phyloP scores from a whole-genome alignment of 2,329 filamentous ascomycete genomes.

The Ramularia collo-cygni region DNA sequence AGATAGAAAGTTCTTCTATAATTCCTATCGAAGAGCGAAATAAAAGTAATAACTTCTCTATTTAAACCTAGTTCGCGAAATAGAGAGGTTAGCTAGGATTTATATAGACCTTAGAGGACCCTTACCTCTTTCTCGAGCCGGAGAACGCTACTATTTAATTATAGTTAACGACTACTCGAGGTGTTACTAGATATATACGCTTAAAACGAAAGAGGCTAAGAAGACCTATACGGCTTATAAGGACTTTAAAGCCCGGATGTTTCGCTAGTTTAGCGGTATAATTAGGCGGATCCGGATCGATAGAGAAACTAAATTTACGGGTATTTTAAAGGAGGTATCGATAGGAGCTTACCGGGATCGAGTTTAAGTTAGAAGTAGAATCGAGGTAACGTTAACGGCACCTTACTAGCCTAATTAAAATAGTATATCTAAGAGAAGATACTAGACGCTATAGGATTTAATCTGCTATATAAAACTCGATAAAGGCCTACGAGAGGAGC shows the following conservation, averaged over 20 bases:
- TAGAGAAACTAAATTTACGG: not conserved
- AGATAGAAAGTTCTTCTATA: conserved; percentile 2
- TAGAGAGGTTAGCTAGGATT: not conserved
- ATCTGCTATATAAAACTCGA: conserved; percentile 3
- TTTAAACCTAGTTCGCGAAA: not conserved
- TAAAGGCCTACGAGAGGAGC: not conserved
- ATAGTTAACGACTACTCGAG: not conserved
- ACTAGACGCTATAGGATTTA: conserved; percentile 2
- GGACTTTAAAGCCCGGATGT: not conserved
- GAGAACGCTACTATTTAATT: not conserved
- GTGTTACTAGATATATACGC: not conserved
- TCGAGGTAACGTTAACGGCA: not conserved
- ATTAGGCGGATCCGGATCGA: not conserved
- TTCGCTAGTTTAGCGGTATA: not conserved
- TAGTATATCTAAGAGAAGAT: not conserved
- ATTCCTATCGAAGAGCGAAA: not conserved
- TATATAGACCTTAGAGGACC: conserved; percentile 2
- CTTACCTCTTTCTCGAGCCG: not conserved
- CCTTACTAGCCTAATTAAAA: not conserved
- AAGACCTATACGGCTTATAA: not conserved
- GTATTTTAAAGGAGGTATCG: not conserved
- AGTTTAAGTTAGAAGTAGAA: not conserved
- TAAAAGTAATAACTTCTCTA: not conserved
- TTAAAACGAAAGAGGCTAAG: not conserved
- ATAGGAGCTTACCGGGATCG: not conserved